phyloP scores from a whole-genome alignment of 495 filamentous ascomycete genomes.

The Hypoxylon fragiforme region DNA sequence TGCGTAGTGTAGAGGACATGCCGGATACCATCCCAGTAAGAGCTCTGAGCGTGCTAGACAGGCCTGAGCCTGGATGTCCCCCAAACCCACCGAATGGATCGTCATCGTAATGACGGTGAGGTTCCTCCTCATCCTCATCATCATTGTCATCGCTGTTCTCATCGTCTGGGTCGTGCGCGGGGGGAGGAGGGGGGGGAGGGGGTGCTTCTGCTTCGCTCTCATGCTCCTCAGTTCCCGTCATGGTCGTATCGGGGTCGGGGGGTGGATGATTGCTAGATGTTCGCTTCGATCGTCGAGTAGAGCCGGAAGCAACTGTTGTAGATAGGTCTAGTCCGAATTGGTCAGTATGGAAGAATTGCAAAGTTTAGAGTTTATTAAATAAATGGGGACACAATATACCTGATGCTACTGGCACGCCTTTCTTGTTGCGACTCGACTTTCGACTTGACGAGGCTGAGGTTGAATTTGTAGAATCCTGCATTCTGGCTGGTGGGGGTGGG shows the following conservation, averaged over 20 bases:
- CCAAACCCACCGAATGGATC: slow-evolving; percentile 83
- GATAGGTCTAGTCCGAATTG: slow-evolving; percentile 23
- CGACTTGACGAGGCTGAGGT: slow-evolving; percentile 62
- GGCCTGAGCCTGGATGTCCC: slow-evolving; percentile 57
- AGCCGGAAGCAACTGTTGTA: slow-evolving; percentile 39
- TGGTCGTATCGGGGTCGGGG: slow-evolving; percentile 54
- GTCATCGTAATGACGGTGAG: slow-evolving; percentile 57
- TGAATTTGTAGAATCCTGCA: slow-evolving; percentile 39
- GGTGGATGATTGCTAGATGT: slow-evolving; percentile 52
- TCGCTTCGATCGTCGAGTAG: slow-evolving; percentile 57
- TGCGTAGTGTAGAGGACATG: slow-evolving; percentile 75
- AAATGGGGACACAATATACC: slow-evolving; percentile 37
- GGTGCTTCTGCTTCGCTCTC: slow-evolving; percentile 55
- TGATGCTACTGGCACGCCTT: slow-evolving; percentile 42
- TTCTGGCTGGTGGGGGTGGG: slow-evolving; percentile 31
- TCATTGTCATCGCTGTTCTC: slow-evolving; percentile 54
- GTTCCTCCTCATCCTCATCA: slow-evolving; percentile 53
- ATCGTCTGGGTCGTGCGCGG: slow-evolving; percentile 52
- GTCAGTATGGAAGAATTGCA: slow-evolving; percentile 1
- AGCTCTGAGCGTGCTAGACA: slow-evolving; percentile 83
- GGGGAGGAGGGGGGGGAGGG: slow-evolving; percentile 45
- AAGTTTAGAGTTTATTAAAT: slow-evolving; percentile 8
- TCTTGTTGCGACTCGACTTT: slow-evolving; percentile 69
- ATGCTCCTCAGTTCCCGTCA: slow-evolving; percentile 64
- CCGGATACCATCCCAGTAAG: slow-evolving; percentile 90